phyloP scores from a whole-genome alignment of 169 alveolate genomes.

The Eimeria necatrix region DNA sequence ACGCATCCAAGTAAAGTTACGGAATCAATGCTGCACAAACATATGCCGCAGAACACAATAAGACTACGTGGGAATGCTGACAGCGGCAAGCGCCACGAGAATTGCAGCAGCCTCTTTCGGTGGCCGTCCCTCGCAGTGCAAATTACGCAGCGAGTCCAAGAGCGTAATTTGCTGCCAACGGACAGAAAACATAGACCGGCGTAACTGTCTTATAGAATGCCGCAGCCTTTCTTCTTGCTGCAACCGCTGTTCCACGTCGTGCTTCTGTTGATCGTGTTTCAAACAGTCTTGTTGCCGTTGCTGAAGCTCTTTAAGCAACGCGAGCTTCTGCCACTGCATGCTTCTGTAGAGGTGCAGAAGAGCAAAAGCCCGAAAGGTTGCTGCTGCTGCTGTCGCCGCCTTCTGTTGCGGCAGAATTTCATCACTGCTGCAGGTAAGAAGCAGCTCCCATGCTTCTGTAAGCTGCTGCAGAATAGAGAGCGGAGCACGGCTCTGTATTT shows the following conservation, averaged over 20 bases:
- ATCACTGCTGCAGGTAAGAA: neutral
- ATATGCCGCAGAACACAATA: neutral
- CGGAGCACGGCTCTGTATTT: neutral
- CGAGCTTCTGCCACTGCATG: conserved; percentile 16
- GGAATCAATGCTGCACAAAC: neutral
- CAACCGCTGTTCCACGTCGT: too few relatives aligned
- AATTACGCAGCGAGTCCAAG: neutral
- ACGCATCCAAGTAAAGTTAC: neutral
- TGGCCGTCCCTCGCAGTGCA: neutral
- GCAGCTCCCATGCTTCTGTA: conserved; percentile 29
- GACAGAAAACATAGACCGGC: neutral
- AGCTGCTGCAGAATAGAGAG: neutral
- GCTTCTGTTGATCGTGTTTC: neutral
- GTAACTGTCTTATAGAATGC: neutral
- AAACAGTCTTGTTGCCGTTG: neutral
- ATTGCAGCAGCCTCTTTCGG: neutral
- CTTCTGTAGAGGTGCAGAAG: conserved; percentile 25
- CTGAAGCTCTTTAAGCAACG: neutral
- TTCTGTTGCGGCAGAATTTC: neutral
- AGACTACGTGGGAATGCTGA: neutral
- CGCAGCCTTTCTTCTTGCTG: neutral
- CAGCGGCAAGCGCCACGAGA: conserved; percentile 13
- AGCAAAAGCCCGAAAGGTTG: neutral
- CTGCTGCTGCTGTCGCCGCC: neutral
- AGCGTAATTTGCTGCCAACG: conserved; percentile 1